Base-by-base conservation (phyloP, 2,329 filamentous ascomycete species). In the Nemania abortiva region DNA sequence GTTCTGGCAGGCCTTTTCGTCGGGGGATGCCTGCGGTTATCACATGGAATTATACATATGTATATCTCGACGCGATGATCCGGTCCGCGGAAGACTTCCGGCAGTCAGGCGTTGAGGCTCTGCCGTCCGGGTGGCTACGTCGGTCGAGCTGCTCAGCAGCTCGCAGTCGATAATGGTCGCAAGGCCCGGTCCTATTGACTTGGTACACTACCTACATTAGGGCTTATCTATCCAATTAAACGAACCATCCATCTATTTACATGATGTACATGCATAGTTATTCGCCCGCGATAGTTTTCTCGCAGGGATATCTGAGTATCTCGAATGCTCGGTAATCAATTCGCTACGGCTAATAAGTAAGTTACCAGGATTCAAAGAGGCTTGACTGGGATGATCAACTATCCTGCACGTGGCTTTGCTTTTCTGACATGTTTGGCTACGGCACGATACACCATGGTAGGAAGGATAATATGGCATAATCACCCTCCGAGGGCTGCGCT, bases 61-160 rank as follows among this genome's bases (percentile, higher is more conserved):
- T 45, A 29, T 56, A 31, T 47, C 24, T 59, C 60, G 55, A 66
- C 55, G 49, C 29, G 63, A 66, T 60, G 63, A 66, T 66, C 63
- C 50, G 67, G n/a, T 49, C 56, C 68, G 68, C 50, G 64, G 68
- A 70, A 58, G 68, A 6, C 56, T 70, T 62, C 64, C 64, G 68
- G 68, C 24, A 50, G 57, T 22, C 24, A 67, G 56, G 61, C 42
- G 18, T n/a, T 70, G 68, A 67, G 68, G 68, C 68, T 70, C 68
- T 70, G 68, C 55, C 54, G 55, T 64, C 60, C 39, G 54, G 52
- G 54, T 59, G 15, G 34, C 22, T 64, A 37, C 31, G 49, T n/a
- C n/a, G n/a, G n/a, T 42, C 6, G 6, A 29, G 27, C 11, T 47
- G n/a, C 53, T 34, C 22, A 24, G 34, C 52, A n/a, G 39, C 18